phyloP scores from a whole-genome alignment of 805 yeast species.

The Kuraishia ogatae region DNA sequence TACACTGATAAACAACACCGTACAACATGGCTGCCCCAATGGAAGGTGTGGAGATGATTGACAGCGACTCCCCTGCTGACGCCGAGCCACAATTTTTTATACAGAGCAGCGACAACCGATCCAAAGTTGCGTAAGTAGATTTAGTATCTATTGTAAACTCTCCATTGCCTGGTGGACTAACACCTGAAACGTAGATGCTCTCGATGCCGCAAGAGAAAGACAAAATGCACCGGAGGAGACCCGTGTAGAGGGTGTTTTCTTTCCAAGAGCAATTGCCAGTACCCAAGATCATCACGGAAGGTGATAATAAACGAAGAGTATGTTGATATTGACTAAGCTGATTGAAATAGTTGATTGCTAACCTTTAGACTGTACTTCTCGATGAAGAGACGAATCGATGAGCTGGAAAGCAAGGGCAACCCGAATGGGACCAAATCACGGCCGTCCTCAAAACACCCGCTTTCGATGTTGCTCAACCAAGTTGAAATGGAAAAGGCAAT shows the following conservation, averaged over 20 bases:
- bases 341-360: neutral
- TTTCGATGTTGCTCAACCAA: neutral
- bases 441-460: neutral
- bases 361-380: neutral
- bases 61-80: neutral
- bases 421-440: neutral
- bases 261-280: slow-evolving; percentile 10
- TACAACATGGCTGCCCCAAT: neutral
- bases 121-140: neutral
- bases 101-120: neutral
- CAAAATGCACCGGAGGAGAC: slow-evolving; percentile 16
- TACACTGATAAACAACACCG: no score
- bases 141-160: no score
- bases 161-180: no score
- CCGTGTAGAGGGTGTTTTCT: slow-evolving; percentile 11
- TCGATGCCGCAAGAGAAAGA: slow-evolving; percentile 13
- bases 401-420: neutral
- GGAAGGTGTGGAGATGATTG: neutral
- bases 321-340: neutral
- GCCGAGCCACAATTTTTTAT: neutral
- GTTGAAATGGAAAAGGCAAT: neutral
- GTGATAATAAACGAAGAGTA: slow-evolving; percentile 13
- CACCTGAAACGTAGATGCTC: slow-evolving; percentile 10
- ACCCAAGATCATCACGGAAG: slow-evolving; percentile 14
- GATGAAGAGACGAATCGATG: neutral